A percentile compares a stretch with the other conserved stretches of the same genome.
These are phyloP conservation scores for Pelargonium citronellum DNA, from an alignment of 441 rosid genomes.

Conservation along the genomic window DNA sequence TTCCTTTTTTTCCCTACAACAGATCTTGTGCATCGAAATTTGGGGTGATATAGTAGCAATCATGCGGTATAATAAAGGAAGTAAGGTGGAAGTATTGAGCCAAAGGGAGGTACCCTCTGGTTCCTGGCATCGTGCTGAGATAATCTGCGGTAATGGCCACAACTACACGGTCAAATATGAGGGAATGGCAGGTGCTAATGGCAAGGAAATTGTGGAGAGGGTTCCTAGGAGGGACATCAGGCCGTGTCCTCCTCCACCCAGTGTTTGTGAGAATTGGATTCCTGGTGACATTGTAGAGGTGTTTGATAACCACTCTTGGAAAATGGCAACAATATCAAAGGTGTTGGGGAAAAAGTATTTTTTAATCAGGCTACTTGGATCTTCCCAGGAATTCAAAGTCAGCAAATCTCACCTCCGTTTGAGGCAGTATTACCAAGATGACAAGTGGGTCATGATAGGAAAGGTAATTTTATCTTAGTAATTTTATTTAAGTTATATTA, in stretches of 20 bases:
- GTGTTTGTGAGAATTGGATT: constrained; percentile 40
- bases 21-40: constrained; percentile 22
- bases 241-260: constrained; percentile 53
- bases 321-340: constrained; percentile 56
- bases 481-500: neutral
- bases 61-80: constrained; percentile 61
- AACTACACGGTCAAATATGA: constrained; percentile 52
- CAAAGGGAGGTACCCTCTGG: constrained; percentile 49
- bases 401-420: constrained; percentile 40
- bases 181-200: constrained; percentile 20
- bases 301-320: constrained; percentile 56
- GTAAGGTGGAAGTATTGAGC: constrained; percentile 65
- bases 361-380: constrained; percentile 60
- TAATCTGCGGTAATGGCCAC: constrained; percentile 58
- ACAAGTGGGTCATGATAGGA: constrained; percentile 56
- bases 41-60: constrained; percentile 20
- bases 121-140: constrained; percentile 74
- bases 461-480: constrained; percentile 42
- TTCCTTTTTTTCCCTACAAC: constrained; percentile 8
- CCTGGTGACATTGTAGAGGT: constrained; percentile 82
- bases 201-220: constrained; percentile 30
- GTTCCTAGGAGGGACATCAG: constrained; percentile 54
- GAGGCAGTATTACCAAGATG: constrained; percentile 69
- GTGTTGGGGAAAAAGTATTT: constrained; percentile 35
- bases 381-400: constrained; percentile 49